Evolutionary conservation across 2,329 filamentous ascomycete species (phyloP).

Genomic region (Furcasterigmium furcatum): DNA sequence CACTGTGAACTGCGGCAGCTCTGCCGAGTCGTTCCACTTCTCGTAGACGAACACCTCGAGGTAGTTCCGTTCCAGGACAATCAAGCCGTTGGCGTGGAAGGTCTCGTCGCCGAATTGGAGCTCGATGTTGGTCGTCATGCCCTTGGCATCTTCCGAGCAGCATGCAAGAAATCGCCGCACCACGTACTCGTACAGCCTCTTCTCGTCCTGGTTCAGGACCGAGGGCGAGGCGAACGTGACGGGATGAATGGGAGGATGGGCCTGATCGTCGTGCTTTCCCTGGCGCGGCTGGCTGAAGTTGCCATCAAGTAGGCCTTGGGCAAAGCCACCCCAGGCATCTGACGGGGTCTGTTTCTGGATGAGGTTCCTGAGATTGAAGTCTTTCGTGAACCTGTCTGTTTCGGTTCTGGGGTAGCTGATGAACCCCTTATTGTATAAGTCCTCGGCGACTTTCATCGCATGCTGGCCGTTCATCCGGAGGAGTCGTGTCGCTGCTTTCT

Average conservation of each 20-base stretch:
- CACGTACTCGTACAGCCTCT: conserved; percentile 87
- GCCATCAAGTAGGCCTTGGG: conserved; percentile 70
- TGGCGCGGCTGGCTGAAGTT: conserved; percentile 78
- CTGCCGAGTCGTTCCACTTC: conserved; percentile 86
- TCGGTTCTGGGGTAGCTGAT: conserved; percentile 98
- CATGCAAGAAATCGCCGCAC: conserved; percentile 89
- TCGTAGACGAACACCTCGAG: conserved; percentile 96
- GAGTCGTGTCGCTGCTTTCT: conserved; percentile 90
- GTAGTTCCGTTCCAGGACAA: conserved; percentile 86
- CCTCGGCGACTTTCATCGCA: conserved; percentile 85
- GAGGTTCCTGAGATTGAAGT: conserved; percentile 76
- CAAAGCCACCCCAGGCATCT: conserved; percentile 74
- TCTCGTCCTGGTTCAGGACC: conserved; percentile 64
- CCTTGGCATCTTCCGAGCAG: conserved; percentile 90
- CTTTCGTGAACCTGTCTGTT: conserved; percentile 91
- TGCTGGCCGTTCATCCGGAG: conserved; percentile 87
- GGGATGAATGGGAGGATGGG: conserved; percentile 95
- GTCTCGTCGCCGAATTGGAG: conserved; percentile 78
- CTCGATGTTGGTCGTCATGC: conserved; percentile 80
- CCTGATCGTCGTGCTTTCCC: conserved; percentile 90
- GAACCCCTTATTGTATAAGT: conserved; percentile 88
- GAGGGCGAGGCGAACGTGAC: conserved; percentile 75
- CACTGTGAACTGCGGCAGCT: conserved; percentile 74
- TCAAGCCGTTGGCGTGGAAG: conserved; percentile 80
- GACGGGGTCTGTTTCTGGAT: conserved; percentile 82